Base-by-base conservation (phyloP, 768 basidiomycete species). In the Russula virescens region DNA sequence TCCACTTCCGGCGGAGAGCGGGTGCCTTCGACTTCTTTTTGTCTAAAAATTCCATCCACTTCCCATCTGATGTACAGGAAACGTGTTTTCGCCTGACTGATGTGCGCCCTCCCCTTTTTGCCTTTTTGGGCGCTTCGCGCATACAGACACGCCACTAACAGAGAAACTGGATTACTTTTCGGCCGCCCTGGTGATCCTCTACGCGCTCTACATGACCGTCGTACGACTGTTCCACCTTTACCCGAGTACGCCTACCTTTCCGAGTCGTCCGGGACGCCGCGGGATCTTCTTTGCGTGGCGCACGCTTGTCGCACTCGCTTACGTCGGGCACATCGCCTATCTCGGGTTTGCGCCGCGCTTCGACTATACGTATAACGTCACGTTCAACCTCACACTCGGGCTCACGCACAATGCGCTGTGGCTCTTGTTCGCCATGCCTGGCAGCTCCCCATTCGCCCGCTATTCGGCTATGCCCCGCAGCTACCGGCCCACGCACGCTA, bases 91-190 rank as follows among this genome's bases (percentile, higher is more conserved):
- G 38, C 21, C 43, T 63, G 31, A 55, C 31, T 31, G 52, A 67
- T 68, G 55, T 61, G 60, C 63, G 42, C 48, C 43, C n/a, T 11
- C 31, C 54, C 47, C 10, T 13, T n/a, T n/a, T n/a, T n/a, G n/a
- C n/a, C 19, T 3, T 38, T 3, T 38, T 19, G 56, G 58, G 50
- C 43, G 47, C 18, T 34, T 40, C 57, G 35, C 58, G 23, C 56
- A 48, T 62, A n/a, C 67, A 92, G 96, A 98, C 75, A 77, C 83
- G 6, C 84, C 88, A 2, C 71, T 76, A 26, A 98, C 95, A 2
- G 97, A 99, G 74, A 89, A 87, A 66, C 61, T 95, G 71, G 97
- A 98, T 70, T 99, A 99, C 73, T 97, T 98, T 73, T 92, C 92
- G 3, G 97, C 97, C 6, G 94, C 89, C 0, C 74, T 88, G 10